A percentile compares a stretch with the other conserved stretches of the same genome.
Conservation (phyloP, 257 asterid genomes). For the Thymus mandschuricus region DNA sequence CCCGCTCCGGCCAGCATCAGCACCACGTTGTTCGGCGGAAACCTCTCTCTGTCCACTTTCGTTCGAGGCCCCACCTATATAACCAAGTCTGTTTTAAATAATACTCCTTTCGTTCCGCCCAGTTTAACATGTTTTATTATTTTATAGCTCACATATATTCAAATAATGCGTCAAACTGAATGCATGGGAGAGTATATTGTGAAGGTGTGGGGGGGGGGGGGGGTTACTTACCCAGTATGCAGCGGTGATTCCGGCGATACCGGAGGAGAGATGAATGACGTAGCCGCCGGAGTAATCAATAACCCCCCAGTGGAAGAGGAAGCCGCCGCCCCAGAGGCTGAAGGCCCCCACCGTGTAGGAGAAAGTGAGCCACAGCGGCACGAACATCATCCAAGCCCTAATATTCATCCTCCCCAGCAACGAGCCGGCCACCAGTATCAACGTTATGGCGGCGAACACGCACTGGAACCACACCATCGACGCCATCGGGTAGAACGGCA, state of each 20-base stretch:
- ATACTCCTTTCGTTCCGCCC: too few relatives aligned
- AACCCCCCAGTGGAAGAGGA: constrained; percentile 65
- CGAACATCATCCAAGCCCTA: constrained; percentile 71
- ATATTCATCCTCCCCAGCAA: constrained; percentile 69
- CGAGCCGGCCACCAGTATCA: constrained; percentile 55
- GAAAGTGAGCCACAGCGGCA: constrained; percentile 68
- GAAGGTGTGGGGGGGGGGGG: not conserved
- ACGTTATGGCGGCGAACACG: constrained; percentile 58
- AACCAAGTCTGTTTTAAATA: too few relatives aligned
- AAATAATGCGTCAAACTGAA: too few relatives aligned
- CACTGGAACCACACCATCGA: constrained; percentile 72
- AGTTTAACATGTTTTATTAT: too few relatives aligned
- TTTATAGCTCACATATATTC: too few relatives aligned
- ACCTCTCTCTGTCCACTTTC: constrained; percentile 54
- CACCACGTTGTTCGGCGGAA: constrained; percentile 65
- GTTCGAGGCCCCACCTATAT: constrained; percentile 67
- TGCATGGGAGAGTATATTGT: too few relatives aligned
- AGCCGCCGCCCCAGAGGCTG: constrained; percentile 76
- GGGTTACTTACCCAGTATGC: constrained; percentile 56
- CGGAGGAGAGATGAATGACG: constrained; percentile 71
- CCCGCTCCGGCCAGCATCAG: constrained; percentile 71
- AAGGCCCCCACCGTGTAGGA: constrained; percentile 71
- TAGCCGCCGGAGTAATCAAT: constrained; percentile 70
- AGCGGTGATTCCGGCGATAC: constrained; percentile 66
- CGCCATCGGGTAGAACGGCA: constrained; percentile 63